Base-by-base conservation (phyloP, 176 grass and related monocot genomes). In the Zoysia japonica region DNA sequence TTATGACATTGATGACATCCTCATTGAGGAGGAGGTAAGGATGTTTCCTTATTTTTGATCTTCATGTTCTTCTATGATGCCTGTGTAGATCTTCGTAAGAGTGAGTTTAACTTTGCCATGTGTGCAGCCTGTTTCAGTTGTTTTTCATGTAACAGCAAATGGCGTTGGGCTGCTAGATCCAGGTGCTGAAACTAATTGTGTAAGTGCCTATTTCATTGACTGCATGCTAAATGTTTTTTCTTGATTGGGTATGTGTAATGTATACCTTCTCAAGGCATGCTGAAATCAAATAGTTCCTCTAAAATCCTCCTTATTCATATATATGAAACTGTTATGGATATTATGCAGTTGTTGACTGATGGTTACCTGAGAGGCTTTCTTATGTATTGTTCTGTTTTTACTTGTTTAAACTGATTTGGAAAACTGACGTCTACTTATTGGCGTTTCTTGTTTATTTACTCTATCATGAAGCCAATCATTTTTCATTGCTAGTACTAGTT, bases 131-230 rank as follows among this genome's bases (percentile, higher is more conserved):
- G 78, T 92, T 53, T 83, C 85, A 38, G 89, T 83, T 75, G 87
- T 94, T 80, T 94, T 97, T 19, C 94, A 94, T 74, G 87, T 92
- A 1, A 87, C 80, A 73, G 94, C 94, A 0, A 89, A 90, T 65
- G 92, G 90, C 2, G 90, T 89, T 1, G 90, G 95, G 11, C 79
- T 98, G 35, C 85, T 98, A 54, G 96, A 98, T 91, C 92, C 92
- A 50, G 81, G 92, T 53, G 85, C 96, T 1, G 90, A 89, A 80
- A 94, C 59, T 36, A 98, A 92, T 46, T 82, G 52, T 85, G 91
- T 94, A 89, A 85, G 90, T 72, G 14, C 10, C n/a, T 66, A 4
- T 46, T 37, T 44, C 36, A n/a, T 63, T 9, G 12, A 53, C 41
- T 13, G 7, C 42, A 5, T 14, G n/a, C 8, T 11, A 11, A 28